Conservation (phyloP, 148 eudicot species). For the Fallopia convolvulus region DNA sequence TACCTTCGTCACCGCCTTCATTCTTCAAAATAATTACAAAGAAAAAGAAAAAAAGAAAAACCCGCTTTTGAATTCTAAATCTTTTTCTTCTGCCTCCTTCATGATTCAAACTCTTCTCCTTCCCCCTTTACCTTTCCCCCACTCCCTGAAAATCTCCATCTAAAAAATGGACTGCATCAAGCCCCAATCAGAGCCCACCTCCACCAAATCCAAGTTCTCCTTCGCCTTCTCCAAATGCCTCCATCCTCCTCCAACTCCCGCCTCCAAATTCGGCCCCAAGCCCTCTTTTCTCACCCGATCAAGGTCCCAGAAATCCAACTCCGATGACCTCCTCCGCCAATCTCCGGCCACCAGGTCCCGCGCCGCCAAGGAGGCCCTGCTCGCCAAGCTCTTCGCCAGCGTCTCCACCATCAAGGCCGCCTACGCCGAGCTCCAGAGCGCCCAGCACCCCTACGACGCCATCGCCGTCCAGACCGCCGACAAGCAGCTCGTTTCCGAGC, state of each 20-base stretch:
- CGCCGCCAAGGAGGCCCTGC: constrained; percentile 54
- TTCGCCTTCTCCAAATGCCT: constrained; percentile 37
- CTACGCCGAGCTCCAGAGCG: constrained; percentile 83
- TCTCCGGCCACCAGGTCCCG: constrained; percentile 14
- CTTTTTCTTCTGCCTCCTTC: not conserved
- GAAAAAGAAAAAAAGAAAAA: not conserved
- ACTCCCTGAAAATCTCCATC: not conserved
- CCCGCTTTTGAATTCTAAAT: not conserved
- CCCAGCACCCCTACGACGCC: constrained; percentile 64
- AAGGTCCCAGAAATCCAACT: constrained; percentile 19
- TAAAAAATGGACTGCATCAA: constrained; percentile 6
- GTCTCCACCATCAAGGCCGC: constrained; percentile 67
- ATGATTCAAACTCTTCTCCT: not conserved
- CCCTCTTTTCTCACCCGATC: constrained; percentile 16
- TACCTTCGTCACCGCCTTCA: constrained; percentile 7
- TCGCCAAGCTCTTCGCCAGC: constrained; percentile 74
- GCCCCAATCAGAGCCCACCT: not conserved
- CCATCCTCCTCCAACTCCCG: constrained; percentile 25
- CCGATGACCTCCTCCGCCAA: not conserved
- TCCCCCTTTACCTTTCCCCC: not conserved
- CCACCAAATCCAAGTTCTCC: constrained; percentile 5
- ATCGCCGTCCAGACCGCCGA: constrained; percentile 60
- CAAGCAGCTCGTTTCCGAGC: constrained; percentile 48
- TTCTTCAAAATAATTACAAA: not conserved
- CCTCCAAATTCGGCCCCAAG: constrained; percentile 27